Evolutionary conservation across 108 stramenopile genomes (phyloP), one percentile per base, ranked within the genome.

Genomic region (Cyclotella distinguenda): DNA sequence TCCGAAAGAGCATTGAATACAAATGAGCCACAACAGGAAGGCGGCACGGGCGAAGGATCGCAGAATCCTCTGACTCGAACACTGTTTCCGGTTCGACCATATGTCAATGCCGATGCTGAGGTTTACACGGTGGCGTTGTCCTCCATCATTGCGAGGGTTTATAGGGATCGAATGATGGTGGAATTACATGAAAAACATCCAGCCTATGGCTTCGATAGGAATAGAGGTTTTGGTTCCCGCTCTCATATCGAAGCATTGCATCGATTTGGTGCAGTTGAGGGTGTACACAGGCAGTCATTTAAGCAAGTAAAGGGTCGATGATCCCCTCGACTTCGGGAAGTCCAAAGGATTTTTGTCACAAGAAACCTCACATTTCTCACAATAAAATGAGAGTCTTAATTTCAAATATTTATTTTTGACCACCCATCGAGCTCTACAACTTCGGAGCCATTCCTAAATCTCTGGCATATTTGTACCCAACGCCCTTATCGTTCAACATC

Each of bases 381-480:
- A 38, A 8, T 38, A 10, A 38, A 10, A 8, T 38, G 8, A 12
- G 12, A 38, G 12, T 8, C 10, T 38, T 38, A 10, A 8, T 10
- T 10, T 10, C 38, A 38, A 38, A 10, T 10, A 38, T 12, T 26
- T 51, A 51, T 3, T 18, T 18, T 35, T 55, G 54, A 22, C 22
- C 28, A 18, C 32, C 25, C 7, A 40, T 51, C 19, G 15, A 4
- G 4, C 26, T 10, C 42, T 76, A 72, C 39, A 90, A 64, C 68
- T 93, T 90, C 7, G 85, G 85, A 15, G 85, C 78, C 59, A 88
- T 30, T 0, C 93, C 93, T 25, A 94, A 74, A 68, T 94, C 89
- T 7, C 89, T 63, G 5, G 92, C 86, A 72, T 93, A 93, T 50
- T 94, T 94, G 31, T 80, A 82, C 13, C 79, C 77, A 31, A 91